phyloP scores from a whole-genome alignment of 2,329 filamentous ascomycete species.

The Laburnicola sp. region DNA sequence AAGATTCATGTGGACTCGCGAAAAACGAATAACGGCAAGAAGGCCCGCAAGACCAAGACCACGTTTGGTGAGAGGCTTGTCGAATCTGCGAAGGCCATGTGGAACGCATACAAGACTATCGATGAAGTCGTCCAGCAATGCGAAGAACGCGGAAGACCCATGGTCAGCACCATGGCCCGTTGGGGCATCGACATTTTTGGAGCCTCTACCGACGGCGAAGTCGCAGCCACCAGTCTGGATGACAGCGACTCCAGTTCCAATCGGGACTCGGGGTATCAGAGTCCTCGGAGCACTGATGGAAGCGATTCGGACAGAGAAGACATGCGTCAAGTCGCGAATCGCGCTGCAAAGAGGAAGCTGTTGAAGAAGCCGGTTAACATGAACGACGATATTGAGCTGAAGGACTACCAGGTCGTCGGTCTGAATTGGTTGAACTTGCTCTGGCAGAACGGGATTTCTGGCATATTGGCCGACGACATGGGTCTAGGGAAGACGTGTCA shows the following conservation, averaged over 20 bases:
- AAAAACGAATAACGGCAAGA: constrained; percentile 36
- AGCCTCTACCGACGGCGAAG: constrained; percentile 61
- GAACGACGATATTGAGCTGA: constrained; percentile 75
- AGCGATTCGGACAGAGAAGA: constrained; percentile 54
- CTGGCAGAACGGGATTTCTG: constrained; percentile 76
- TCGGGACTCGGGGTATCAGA: constrained; percentile 70
- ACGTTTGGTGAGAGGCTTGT: constrained; percentile 68
- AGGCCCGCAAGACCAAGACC: constrained; percentile 46
- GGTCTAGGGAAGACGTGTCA: constrained; percentile 93
- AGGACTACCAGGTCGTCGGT: constrained; percentile 91
- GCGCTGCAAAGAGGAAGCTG: constrained; percentile 47
- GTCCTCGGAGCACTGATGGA: constrained; percentile 52
- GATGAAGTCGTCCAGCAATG: constrained; percentile 79
- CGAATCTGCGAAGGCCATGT: constrained; percentile 71
- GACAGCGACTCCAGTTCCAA: constrained; percentile 46
- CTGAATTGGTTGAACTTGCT: constrained; percentile 92
- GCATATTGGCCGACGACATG: constrained; percentile 97
- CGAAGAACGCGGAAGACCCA: constrained; percentile 69
- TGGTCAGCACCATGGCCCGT: constrained; percentile 65
- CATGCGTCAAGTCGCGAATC: constrained; percentile 40
- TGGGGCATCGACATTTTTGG: constrained; percentile 71
- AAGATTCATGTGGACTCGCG: constrained; percentile 56
- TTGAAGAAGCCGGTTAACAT: constrained; percentile 75
- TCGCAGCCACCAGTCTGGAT: constrained; percentile 61
- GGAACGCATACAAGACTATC: constrained; percentile 77